Evolutionary conservation across 805 yeast species (phyloP), one percentile per base, ranked within the genome.

Genomic region (Starmerella etchellsii): DNA sequence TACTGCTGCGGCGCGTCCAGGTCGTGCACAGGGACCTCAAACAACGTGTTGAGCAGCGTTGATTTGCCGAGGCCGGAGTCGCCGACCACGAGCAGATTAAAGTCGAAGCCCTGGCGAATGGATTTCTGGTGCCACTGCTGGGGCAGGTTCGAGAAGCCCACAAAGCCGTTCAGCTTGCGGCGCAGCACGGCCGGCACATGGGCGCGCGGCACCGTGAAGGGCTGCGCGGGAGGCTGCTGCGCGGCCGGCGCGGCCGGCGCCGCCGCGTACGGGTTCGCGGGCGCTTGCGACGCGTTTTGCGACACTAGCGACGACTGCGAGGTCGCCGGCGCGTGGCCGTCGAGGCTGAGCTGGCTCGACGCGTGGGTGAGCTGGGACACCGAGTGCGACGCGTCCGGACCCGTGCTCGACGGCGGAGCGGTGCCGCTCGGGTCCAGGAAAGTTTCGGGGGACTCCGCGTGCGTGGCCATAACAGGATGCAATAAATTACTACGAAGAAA

Each of bases 91-190:
- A 91, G 73, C 46, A 91, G 60, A 60, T 91, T 91, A 59, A 91
- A 73, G 54, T 69, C 73, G 69, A 91, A 91, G 13, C 98, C 98
- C 57, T 82, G 73, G 62, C 81, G 78, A 47, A 84, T 74, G 2
- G 94, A 79, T 63, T 81, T 84, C 64, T 95, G 77, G 66, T 91
- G 97, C 95, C 96, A 91, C 67, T 91, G 98, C 59, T 87, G 91
- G 44, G 98, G 98, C 57, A 91, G 70, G 64, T 87, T 91, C 51
- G 96, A 94, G 65, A 91, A 91, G 5, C 98, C 98, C 42, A 91
- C 98, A 59, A 81, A 87, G 3, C 94, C 88, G 52, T 78, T 81
- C 53, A 88, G 74, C 59, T 84, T 84, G 54, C 94, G 78, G 53
- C 79, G 77, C 54, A 83, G 73, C 47, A 84, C 67, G 53, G 79